Evolutionary conservation across 208 protist species (phyloP).

Genomic region (Acanthamoeba lenticulata): DNA sequence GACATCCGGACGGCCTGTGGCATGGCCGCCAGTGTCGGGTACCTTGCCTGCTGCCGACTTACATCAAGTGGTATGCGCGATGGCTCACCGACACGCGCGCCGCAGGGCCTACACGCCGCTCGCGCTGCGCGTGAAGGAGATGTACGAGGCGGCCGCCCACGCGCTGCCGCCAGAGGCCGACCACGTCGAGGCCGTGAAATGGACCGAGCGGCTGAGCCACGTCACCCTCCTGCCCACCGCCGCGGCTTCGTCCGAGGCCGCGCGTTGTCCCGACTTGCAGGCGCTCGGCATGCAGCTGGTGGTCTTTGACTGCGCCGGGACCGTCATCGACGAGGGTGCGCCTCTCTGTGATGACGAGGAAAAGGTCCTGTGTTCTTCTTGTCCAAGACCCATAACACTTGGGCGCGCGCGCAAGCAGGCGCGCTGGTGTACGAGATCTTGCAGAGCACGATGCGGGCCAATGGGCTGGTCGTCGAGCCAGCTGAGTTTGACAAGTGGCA

Average conservation of each 20-base stretch:
- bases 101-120: not conserved
- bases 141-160: not conserved
- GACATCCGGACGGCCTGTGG: constrained; percentile 3
- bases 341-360: not conserved
- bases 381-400: not conserved
- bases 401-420: not conserved
- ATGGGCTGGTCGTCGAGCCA: constrained; percentile 5
- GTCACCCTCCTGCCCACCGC: not conserved
- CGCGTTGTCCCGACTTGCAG: constrained; percentile 16
- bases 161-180: not conserved
- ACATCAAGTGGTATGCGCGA: not conserved
- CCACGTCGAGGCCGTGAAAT: constrained; percentile 34
- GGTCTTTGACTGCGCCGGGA: constrained; percentile 78
- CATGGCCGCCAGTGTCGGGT: constrained; percentile 46
- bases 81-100: too few relatives aligned
- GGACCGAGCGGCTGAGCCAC: not conserved
- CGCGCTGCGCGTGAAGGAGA: not conserved
- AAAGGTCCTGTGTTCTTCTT: too few relatives aligned
- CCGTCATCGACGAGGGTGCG: constrained; percentile 70
- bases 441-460: constrained; percentile 35
- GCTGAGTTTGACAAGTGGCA: constrained; percentile 76
- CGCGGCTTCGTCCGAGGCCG: not conserved
- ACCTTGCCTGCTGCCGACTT: not conserved
- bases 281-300: constrained; percentile 71
- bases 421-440: constrained; percentile 73